Evolutionary conservation across 345 rosid genomes (phyloP), one percentile per base, ranked within the genome.

Genomic region (Pseudoturritis turrita): DNA sequence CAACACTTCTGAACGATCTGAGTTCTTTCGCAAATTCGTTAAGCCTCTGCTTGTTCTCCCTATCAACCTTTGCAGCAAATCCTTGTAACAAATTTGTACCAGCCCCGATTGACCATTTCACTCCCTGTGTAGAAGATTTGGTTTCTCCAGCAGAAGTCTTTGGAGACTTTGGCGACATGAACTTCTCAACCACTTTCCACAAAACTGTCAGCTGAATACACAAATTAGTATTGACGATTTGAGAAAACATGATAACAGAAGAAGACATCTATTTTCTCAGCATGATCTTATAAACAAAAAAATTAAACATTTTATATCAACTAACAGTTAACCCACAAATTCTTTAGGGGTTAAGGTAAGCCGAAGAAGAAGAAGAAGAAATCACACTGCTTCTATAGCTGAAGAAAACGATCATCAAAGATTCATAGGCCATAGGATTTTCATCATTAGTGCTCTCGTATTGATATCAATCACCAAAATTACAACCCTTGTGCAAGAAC

Each of bases 121-220:
- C 62, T 78, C 96, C 97, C 62, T 79, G 80, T 2, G 85, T 41
- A 62, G 86, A 60, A 54, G 89, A 69, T 61, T 80, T 82, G 51
- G 62, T 73, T 64, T 81, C 94, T 40, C 46, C 84, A 11, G 72
- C 29, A 49, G 82, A 62, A 64, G 82, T 39, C 74, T 71, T 78
- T 29, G 76, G 60, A 22, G 82, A 78, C 79, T 85, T 89, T 25
- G 87, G 89, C 59, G 65, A 70, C 75, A 86, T 75, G 49, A 89
- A 31, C 78, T 84, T 87, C 86, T 83, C 96, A 77, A 85, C 89
- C 83, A 89, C 62, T 82, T 85, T 94, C 97, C 95, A 91, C 67
- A 94, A 60, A 88, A 94, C 98, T 94, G 97, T 85, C 84, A 88
- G 85, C 92, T 89, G 96, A 94, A 83, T 52, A 77, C 72, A 82